Base-by-base conservation (phyloP, 1,284 basidiomycete species). In the Ceratobasidium sp. region DNA sequence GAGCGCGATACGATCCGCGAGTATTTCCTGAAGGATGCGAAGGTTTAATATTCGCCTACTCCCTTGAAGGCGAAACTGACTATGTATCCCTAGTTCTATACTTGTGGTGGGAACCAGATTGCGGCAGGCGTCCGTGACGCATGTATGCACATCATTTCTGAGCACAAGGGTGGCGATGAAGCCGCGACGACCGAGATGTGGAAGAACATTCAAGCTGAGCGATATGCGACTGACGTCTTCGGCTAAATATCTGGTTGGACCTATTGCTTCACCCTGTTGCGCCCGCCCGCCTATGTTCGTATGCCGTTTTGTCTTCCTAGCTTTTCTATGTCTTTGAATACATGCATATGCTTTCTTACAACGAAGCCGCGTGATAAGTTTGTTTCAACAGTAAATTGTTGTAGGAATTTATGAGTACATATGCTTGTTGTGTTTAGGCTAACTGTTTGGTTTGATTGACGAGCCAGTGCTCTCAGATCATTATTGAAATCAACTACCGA, bases 1-100 rank as follows among this genome's bases (percentile, higher is more conserved):
- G 88, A 89, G 70, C 85, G 86, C 33, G 83, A 82, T 6, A 84
- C 86, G 49, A 83, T 89, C 23, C 23, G 26, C 18, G 68, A 60
- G 1, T 15, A 51, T 33, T 78, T 33, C 33, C 5, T 26, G 5
- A n/a, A 53, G 10, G 77, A 40, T 18, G 40, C 69, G 33, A 60
- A 72, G 69, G 69, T 72, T 12, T n/a, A 9, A 26, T 10, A 9
- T 13, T 28, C 49, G 5, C 58, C 23, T 18, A 6, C 20, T 3
- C 39, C 44, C 20, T 80, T 7, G 58, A 72, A 39, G 53, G 61
- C 23, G 40, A 77, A 23, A 60, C 82, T 80, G 83, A 23, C 82
- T 20, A 79, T 49, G n/a, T 10, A 66, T 3, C 12, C 26, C 44
- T 26, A 46, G 60, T 61, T 78, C 26, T 72, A 33, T 56, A 72